A percentile compares a stretch with the other conserved stretches of the same genome.
phyloP scores from a whole-genome alignment of 768 basidiomycete genomes.

The Baorangia bicolor region DNA sequence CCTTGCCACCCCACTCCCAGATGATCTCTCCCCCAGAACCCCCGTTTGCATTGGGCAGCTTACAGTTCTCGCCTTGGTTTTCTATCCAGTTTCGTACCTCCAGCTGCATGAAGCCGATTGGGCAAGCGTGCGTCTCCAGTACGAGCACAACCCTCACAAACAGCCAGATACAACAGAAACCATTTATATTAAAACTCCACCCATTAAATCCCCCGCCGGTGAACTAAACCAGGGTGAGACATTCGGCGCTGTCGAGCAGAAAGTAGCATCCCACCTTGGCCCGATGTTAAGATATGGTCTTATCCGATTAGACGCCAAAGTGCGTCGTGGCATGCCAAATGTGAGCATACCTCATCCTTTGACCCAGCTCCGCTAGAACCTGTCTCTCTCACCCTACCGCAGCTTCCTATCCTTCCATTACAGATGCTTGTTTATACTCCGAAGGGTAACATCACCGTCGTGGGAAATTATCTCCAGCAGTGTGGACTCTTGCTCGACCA shows the following conservation, averaged over 20 bases:
- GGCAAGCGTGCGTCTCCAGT: conserved; percentile 65
- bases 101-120: conserved; percentile 56
- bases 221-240: conserved; percentile 58
- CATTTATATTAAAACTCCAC: conserved; percentile 73
- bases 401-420: conserved; percentile 82
- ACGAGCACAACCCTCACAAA: conserved; percentile 62
- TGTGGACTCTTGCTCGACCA: no score
- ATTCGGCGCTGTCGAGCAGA: conserved; percentile 85
- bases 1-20: conserved; percentile 38
- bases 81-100: conserved; percentile 78
- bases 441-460: conserved; percentile 84
- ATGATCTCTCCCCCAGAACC: conserved; percentile 70
- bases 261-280: conserved; percentile 69
- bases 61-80: conserved; percentile 72
- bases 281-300: no score
- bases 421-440: conserved; percentile 90
- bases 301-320: conserved; percentile 74
- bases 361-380: conserved; percentile 10
- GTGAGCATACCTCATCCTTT: no score
- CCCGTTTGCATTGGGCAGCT: conserved; percentile 88
- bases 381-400: conserved; percentile 15
- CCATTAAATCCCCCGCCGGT: conserved; percentile 47
- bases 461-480: no score
- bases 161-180: no score
- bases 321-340: conserved; percentile 56